These are phyloP conservation scores for Pseudocercospora vitis DNA, from an alignment of 2,329 filamentous ascomycete species.

Conservation along the genomic window DNA sequence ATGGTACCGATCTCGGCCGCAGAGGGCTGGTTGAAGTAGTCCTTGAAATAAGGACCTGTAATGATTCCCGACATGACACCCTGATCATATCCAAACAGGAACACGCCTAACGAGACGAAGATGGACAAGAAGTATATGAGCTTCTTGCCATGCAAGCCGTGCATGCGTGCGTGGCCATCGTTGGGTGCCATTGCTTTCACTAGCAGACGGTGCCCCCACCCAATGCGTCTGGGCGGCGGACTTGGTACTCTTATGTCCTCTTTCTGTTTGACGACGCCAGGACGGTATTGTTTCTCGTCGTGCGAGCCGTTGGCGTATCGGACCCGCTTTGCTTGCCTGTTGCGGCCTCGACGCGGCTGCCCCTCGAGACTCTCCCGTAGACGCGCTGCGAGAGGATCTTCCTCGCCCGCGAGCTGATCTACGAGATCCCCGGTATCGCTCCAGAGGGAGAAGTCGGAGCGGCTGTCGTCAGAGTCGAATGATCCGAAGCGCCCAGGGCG, in stretches of 20 bases:
- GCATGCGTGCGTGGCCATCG: slow-evolving; percentile 68
- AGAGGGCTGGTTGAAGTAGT: slow-evolving; percentile 88
- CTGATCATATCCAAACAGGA: slow-evolving; percentile 87
- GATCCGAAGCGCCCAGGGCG: slow-evolving; percentile 41
- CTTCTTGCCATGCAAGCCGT: slow-evolving; percentile 93
- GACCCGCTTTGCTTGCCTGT: slow-evolving; percentile 57
- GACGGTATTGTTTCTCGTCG: slow-evolving; percentile 39
- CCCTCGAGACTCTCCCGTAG: slow-evolving; percentile 66
- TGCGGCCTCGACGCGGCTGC: slow-evolving; percentile 44
- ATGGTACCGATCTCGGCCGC: slow-evolving; percentile 89
- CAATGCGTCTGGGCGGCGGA: slow-evolving; percentile 62
- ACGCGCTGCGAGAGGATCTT: slow-evolving; percentile 75
- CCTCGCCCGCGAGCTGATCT: slow-evolving; percentile 80
- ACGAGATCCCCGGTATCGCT: slow-evolving; percentile 93
- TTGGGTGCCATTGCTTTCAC: slow-evolving; percentile 82
- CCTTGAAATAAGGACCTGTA: slow-evolving; percentile 82
- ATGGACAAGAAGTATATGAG: slow-evolving; percentile 68
- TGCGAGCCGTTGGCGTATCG: slow-evolving; percentile 58
- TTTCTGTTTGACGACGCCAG: slow-evolving; percentile 51
- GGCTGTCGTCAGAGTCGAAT: slow-evolving; percentile 26
- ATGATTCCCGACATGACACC: slow-evolving; percentile 74
- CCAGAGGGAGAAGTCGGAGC: slow-evolving; percentile 77
- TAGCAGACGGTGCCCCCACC: slow-evolving; percentile 67
- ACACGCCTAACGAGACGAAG: slow-evolving; percentile 65
- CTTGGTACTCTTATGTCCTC: slow-evolving; percentile 82